These are phyloP conservation scores for Solanum hybrid DNA, from an alignment of 305 asterid genomes.

Conservation along the genomic window DNA sequence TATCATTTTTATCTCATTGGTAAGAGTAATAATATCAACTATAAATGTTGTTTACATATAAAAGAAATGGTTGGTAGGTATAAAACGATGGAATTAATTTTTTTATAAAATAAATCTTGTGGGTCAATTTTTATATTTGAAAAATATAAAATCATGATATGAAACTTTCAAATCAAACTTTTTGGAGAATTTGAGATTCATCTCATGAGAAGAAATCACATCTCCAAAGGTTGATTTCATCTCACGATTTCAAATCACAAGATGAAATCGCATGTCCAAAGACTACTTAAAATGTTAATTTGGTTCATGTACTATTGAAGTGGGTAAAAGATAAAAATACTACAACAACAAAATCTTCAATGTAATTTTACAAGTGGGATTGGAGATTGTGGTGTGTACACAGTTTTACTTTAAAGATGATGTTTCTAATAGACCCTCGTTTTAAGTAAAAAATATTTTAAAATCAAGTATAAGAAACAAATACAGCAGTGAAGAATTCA, in stretches of 20 bases:
- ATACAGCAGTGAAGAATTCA: background rate
- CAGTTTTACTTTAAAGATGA: background rate
- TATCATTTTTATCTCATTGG: background rate
- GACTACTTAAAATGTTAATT: background rate
- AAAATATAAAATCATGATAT: background rate
- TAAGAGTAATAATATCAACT: background rate
- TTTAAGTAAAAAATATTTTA: no score
- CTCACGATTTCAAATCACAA: background rate
- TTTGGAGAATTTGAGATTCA: background rate
- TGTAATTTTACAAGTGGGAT: background rate
- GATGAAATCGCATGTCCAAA: background rate
- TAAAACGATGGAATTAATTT: background rate
- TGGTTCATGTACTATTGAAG: background rate
- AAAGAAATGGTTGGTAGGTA: background rate
- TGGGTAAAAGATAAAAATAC: background rate
- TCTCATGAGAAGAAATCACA: background rate
- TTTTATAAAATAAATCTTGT: no score
- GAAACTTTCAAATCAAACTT: background rate
- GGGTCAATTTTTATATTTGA: background rate
- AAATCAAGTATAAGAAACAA: background rate
- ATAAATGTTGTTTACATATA: background rate
- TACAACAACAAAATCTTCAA: background rate
- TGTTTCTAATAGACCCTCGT: no score
- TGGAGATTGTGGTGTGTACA: background rate
- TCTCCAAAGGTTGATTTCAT: background rate